phyloP scores from a whole-genome alignment of 805 yeast species.

The Millerago galiae region DNA sequence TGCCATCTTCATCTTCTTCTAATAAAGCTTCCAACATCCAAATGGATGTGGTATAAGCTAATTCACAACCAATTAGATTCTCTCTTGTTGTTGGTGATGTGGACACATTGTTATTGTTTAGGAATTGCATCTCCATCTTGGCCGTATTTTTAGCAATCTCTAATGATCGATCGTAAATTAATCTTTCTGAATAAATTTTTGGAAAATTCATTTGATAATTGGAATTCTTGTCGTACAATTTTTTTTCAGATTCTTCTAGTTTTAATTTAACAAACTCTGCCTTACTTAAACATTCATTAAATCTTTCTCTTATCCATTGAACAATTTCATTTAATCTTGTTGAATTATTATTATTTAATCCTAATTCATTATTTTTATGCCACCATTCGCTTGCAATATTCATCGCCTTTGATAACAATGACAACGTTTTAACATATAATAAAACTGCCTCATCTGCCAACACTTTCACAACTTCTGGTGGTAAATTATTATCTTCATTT shows the following conservation, averaged over 20 bases:
- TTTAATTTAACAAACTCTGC: slow-evolving; percentile 72
- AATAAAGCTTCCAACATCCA: slow-evolving; percentile 93
- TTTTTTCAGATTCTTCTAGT: slow-evolving; percentile 43
- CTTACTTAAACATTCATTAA: slow-evolving; percentile 82
- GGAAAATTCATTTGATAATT: slow-evolving; percentile 11
- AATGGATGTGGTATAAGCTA: slow-evolving; percentile 83
- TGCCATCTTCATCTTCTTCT: slow-evolving; percentile 35
- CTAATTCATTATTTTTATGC: slow-evolving; percentile 41
- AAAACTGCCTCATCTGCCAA: slow-evolving; percentile 84
- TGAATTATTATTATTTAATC: not conserved
- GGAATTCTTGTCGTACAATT: slow-evolving; percentile 13
- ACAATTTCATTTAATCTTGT: slow-evolving; percentile 43
- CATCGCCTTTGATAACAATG: slow-evolving; percentile 83
- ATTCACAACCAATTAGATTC: slow-evolving; percentile 67
- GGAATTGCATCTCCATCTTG: slow-evolving; percentile 64
- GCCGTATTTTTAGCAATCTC: slow-evolving; percentile 93
- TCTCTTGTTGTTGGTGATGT: slow-evolving; percentile 18
- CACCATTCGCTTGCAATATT: slow-evolving; percentile 86
- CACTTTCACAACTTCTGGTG: slow-evolving; percentile 48
- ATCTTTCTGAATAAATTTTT: slow-evolving; percentile 65
- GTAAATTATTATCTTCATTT: slow-evolving; percentile 31
- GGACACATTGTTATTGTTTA: slow-evolving; percentile 18
- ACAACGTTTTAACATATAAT: slow-evolving; percentile 75
- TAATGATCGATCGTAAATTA: slow-evolving; percentile 87
- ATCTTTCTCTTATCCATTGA: slow-evolving; percentile 87